Base-by-base conservation (phyloP, 1,284 basidiomycete species). In the Ustilago curta region DNA sequence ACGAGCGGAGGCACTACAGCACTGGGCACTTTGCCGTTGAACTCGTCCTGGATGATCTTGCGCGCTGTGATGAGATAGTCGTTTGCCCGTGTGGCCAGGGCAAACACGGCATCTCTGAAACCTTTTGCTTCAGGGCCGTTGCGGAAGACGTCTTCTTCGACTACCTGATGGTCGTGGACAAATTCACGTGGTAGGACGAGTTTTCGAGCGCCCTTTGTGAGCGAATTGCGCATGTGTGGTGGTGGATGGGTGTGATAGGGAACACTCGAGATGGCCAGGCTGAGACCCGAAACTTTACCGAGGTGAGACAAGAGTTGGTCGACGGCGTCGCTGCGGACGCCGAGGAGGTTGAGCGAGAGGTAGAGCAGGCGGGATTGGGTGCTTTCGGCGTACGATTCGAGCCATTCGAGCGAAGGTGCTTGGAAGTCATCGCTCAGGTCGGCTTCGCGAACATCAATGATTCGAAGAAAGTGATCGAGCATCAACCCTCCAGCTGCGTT, bases 1-100 rank as follows among this genome's bases (percentile, higher is more conserved):
- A 94, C 86, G 85, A 97, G 93, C 27, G 94, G 88, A 4, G 92
- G 91, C 88, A 93, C 89, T 27, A 89, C 92, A 57, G 86, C 86
- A 29, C 69, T 76, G 14, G 92, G 92, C 49, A 93, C 88, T 78
- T 87, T 89, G 27, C 89, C 89, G 35, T 86, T 89, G 67, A 87
- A 88, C 51, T 76, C 76, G 27, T 89, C 88, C 76, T 90, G 89
- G 81, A 95, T 89, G 88, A 92, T 90, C 58, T 90, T 89, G 45
- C 93, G 89, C 2, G 94, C 93, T 3, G 93, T 94, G 76, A 91
- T 88, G 71, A 97, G 85, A 85, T 97, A 92, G 86, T 96, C 94
- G 86, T 96, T 94, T 42, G 94, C 95, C 19, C 92, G 86, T 11
- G 92, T 93, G 18, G 95, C 95, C 83, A 96, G 91, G 81, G 94